Evolutionary conservation across 371 early-diverging fungal genomes (phyloP), one percentile per base, ranked within the genome.

Genomic region (Vittaforma corneae): DNA sequence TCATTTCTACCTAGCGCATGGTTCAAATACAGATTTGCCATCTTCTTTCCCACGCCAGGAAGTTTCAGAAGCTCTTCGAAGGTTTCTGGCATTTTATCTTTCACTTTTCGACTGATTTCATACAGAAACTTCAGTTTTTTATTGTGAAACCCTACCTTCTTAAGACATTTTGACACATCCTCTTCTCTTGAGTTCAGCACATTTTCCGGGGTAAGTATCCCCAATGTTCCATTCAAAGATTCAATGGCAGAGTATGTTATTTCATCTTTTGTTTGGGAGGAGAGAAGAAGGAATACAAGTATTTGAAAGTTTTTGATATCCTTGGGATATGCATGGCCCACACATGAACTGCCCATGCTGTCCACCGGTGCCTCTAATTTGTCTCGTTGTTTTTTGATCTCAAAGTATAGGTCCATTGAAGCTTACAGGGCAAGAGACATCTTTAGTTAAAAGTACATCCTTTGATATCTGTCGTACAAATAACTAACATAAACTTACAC

Each of bases 11-110:
- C 26, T 22, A 45, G 61, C 47, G 66, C 68, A 51, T 62, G 38
- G 18, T 67, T 53, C 26, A 68, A 26, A 51, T 72, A 77, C 24
- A 72, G 30, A 59, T 61, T 47, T 71, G 79, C 85, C 90, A 96
- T 96, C 71, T 96, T 96, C 1, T 92, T 91, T 0, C 97, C 93
- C n/a, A 95, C 86, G 1, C 97, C 95, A 0, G 93, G 92, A 44
- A 96, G 74, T 1, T 33, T 44, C 1, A 61, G 2, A 26, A 74
- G 34, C 20, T 68, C 61, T 16, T 48, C 34, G 45, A 68, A 26
- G 0, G 28, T 40, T 2, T 33, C 33, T 38, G 69, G 69, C 52
- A 53, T 53, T 1, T 20, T 38, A 14, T 35, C 9, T 9, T 18
- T 53, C n/a, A 50, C 22, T 26, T 62, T 18, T 28, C 1, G n/a